Evolutionary conservation across 257 asterid genomes (phyloP), one percentile per base, ranked within the genome.

Genomic region (Fraxinus anomala): DNA sequence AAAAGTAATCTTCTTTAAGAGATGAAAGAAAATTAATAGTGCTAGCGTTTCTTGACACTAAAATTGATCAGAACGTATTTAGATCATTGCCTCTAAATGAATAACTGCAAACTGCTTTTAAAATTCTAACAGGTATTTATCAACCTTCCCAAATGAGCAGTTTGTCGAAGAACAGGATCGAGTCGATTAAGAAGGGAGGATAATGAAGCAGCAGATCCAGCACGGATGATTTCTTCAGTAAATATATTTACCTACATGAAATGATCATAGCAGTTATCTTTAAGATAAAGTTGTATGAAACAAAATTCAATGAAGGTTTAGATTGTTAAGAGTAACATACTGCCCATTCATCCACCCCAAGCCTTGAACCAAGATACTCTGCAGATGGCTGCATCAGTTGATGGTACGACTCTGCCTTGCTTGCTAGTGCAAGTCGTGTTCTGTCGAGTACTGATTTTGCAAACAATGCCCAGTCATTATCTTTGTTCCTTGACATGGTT

Each of bases 191-290:
- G 92, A 85, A 96, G 97, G 75, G 96, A 85, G 83, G 99, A 96
- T 76, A 96, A 85, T 33, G 98, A 86, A 85, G 99, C 98, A 80
- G 99, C 97, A 78, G 98, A 92, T 83, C 99, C 99, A 66, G 96
- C 98, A 73, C 99, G 91, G 74, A 91, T 92, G 74, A 96, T 89
- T 88, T 96, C 99, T 89, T 96, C 99, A 74, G 99, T 96, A 82
- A 96, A 96, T 85, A 96, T 93, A 76, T 86, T 85, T 73, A 96
- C 88, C 99, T 96, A 88, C 90, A 88, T 16, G 56, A 76, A 77
- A 76, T 51, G 77, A 73, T 72, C 49, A 61, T 66, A 82, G 44
- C 23, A 59, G 78, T 80, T 56, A 76, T 59, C 68, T 76, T 73
- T 76, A 78, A 72, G 36, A 80, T 44, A 44, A 65, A 10, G 30